A percentile compares a stretch with the other conserved stretches of the same genome.
These are phyloP conservation scores for Aspergillus bridgeri DNA, from an alignment of 495 filamentous ascomycete genomes.

Conservation along the genomic window DNA sequence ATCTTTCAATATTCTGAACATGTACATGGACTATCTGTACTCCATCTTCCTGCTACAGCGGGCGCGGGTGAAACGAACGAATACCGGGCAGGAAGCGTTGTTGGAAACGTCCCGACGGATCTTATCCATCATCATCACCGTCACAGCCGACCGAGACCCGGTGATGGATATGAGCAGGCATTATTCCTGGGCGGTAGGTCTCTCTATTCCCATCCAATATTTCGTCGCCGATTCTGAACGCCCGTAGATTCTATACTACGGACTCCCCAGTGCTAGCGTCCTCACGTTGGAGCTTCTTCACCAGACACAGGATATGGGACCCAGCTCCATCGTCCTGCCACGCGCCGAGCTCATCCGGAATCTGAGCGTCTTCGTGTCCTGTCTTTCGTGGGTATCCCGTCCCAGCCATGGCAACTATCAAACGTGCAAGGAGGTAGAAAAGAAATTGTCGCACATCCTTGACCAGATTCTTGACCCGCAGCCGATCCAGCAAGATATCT, in stretches of 20 bases:
- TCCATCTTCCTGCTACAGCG: conserved; percentile 59
- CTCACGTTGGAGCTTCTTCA: conserved; percentile 60
- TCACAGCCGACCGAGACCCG: conserved; percentile 47
- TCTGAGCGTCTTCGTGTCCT: conserved; percentile 59
- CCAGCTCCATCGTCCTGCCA: conserved; percentile 39
- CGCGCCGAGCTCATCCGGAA: conserved; percentile 62
- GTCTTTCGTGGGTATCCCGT: conserved; percentile 50
- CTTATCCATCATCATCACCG: conserved; percentile 42
- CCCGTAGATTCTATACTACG: conserved; percentile 48
- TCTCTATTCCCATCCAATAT: neutral
- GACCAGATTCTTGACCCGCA: conserved; percentile 41
- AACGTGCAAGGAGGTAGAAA: conserved; percentile 46
- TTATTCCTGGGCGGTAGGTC: conserved; percentile 54
- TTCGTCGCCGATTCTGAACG: conserved; percentile 5
- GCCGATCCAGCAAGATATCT: conserved; percentile 27
- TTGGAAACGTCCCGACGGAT: conserved; percentile 52
- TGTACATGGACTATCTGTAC: conserved; percentile 52
- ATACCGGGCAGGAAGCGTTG: conserved; percentile 47
- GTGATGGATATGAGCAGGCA: conserved; percentile 49
- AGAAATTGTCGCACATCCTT: conserved; percentile 42
- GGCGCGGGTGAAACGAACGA: conserved; percentile 50
- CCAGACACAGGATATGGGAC: conserved; percentile 45
- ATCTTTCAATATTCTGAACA: conserved; percentile 29
- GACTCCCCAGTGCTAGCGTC: conserved; percentile 56
- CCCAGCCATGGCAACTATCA: conserved; percentile 53